Evolutionary conservation across 2,329 filamentous ascomycete species (phyloP), one percentile per base, ranked within the genome.

Genomic region (Elsinoe arachidis): DNA sequence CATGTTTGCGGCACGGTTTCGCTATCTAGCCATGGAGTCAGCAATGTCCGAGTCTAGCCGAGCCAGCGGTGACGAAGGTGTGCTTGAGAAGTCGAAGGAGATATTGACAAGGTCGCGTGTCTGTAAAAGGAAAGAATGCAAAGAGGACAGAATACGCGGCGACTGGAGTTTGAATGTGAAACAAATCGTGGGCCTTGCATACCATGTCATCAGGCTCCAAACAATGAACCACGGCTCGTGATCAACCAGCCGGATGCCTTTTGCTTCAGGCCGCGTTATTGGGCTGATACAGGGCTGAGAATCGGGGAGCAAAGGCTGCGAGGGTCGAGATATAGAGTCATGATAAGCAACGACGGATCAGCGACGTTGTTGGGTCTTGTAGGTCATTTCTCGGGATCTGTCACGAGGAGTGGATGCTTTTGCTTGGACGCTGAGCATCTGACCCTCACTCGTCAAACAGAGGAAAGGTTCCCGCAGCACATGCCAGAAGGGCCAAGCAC

Each of bases 1-100:
- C 69, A 70, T 70, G 38, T 44, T 33, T 52, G 34, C 30, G 49
- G 21, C n/a, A 34, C 33, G 19, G 33, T 23, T 19, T 15, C 34
- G 33, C 35, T 53, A 53, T 34, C 49, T 59, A 43, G 56, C 14
- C 44, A 46, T 39, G n/a, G 15, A 37, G 15, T 52, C 49, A 52
- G 46, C 39, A 15, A 52, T 12, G 21, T 33, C 39, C 41, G 55
- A 49, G 38, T 44, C 38, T 56, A 33, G 15, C 53, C 26, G 53
- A 34, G 23, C 33, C 30, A 43, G 35, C 19, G 14, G 35, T 56
- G 43, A 17, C 19, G 30, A 21, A 10, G 38, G 14, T 14, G 21
- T 44, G 30, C 11, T 46, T 35, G 23, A 33, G 39, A 15, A 52
- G 10, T 15, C 35, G 11, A 15, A 26, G 37, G 47, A 58, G 34